phyloP scores from a whole-genome alignment of 768 basidiomycete genomes.

The Xanthoconium stramineum region DNA sequence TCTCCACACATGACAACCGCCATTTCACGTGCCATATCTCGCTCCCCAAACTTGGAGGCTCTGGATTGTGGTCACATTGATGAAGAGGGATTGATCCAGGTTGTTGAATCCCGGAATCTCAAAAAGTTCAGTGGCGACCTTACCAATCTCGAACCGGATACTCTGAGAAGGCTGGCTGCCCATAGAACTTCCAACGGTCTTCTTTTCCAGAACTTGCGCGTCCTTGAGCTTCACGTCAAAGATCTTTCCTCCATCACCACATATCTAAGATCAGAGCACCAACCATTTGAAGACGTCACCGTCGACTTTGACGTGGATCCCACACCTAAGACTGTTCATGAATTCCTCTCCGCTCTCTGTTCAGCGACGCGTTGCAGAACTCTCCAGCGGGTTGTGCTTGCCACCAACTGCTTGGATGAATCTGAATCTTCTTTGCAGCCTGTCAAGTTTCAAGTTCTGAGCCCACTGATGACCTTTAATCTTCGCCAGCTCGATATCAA shows the following conservation, averaged over 20 bases:
- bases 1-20: background rate
- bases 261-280: background rate
- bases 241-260: constrained; percentile 9
- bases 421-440: background rate
- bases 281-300: constrained; percentile 7
- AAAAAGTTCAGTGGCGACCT: background rate
- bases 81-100: constrained; percentile 2
- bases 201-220: constrained; percentile 8
- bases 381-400: background rate
- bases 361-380: background rate
- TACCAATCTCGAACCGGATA: background rate
- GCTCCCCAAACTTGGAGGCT: background rate
- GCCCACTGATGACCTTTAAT: constrained; percentile 1
- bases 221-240: background rate
- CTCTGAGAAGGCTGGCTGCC: background rate
- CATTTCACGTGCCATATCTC: constrained; percentile 5
- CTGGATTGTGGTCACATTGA: background rate
- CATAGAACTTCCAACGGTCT: background rate
- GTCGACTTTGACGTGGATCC: background rate
- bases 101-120: background rate
- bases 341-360: background rate
- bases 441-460: background rate
- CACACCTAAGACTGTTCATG: background rate
- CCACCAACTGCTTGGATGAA: background rate
- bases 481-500: background rate